Evolutionary conservation across 495 filamentous ascomycete species (phyloP).

Genomic region (Trichoderma parareesei): DNA sequence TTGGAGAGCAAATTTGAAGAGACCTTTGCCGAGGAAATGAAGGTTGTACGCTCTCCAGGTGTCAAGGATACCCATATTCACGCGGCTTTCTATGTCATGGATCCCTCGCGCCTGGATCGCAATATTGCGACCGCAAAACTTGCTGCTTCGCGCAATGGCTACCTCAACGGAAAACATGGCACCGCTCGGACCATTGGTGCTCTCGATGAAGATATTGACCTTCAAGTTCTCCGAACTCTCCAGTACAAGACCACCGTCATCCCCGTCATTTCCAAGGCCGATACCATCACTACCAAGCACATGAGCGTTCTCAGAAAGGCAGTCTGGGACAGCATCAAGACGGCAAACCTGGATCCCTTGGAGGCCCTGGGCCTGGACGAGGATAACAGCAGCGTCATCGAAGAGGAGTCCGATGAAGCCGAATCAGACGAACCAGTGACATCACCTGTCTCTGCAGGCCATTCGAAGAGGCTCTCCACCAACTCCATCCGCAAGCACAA

Average conservation of each 20-base stretch:
- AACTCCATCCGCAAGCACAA: constrained; percentile 40
- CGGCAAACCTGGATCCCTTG: constrained; percentile 79
- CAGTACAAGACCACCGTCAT: constrained; percentile 95
- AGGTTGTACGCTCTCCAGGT: constrained; percentile 86
- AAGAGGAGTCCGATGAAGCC: constrained; percentile 27
- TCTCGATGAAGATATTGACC: constrained; percentile 81
- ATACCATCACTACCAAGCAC: constrained; percentile 87
- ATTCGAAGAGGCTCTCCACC: constrained; percentile 38
- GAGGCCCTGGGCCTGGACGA: constrained; percentile 78
- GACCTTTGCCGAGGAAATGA: constrained; percentile 95
- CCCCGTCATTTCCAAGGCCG: constrained; percentile 93
- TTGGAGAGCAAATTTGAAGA: constrained; percentile 98
- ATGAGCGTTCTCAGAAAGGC: constrained; percentile 89
- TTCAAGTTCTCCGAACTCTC: constrained; percentile 80
- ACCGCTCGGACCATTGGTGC: constrained; percentile 49
- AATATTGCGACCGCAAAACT: constrained; percentile 66
- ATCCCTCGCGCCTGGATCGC: constrained; percentile 76
- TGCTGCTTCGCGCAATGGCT: constrained; percentile 42
- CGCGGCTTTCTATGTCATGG: constrained; percentile 86
- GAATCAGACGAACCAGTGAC: constrained; percentile 20
- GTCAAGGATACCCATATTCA: constrained; percentile 96
- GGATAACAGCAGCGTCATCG: constrained; percentile 47
- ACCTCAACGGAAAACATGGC: constrained; percentile 37
- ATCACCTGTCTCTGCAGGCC: constrained; percentile 26
- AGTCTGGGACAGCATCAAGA: constrained; percentile 80